Evolutionary conservation across 345 rosid genomes (phyloP), one percentile per base, ranked within the genome.

Genomic region (Bruguiera parviflora): DNA sequence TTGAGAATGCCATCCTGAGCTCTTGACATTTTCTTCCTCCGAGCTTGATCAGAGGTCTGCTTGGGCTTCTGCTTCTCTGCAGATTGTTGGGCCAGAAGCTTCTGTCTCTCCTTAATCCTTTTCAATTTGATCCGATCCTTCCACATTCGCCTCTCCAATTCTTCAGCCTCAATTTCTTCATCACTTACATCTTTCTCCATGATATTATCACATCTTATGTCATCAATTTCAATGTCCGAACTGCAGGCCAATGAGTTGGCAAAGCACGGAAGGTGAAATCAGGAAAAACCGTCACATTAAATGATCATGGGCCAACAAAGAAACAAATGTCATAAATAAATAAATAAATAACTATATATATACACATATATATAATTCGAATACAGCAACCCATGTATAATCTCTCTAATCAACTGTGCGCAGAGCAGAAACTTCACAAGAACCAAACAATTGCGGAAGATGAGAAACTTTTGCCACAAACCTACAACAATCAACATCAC

Each of bases 1-100:
- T 95, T 95, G 59, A 95, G 92, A 70, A 95, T 95, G 59, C 99
- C 99, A 65, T 95, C 99, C 74, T 96, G 99, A 3, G 99, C 99
- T 71, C 99, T 82, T 0, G 99, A 89, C 99, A 96, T 96, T 69
- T 96, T 96, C 90, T 96, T 96, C 86, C 99, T 88, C 80, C 85
- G 85, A 1, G 99, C 99, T 77, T 96, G 99, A 79, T 92, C 98
- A 20, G 91, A 79, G 15, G 85, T 66, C 75, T 84, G 97, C 77
- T 90, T 90, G 20, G 83, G 68, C 74, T 85, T 85, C 73, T 92
- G 94, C 82, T 89, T 90, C 33, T 84, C 94, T 2, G 86, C 87
- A 72, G 89, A 96, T 71, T 78, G 85, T 29, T 76, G 84, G 11
- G 89, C 92, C 10, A 80, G 91, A 73, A 88, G 71, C 81, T 85